phyloP scores from a whole-genome alignment of 805 yeast genomes.

The Wickerhamiella australiensis region DNA sequence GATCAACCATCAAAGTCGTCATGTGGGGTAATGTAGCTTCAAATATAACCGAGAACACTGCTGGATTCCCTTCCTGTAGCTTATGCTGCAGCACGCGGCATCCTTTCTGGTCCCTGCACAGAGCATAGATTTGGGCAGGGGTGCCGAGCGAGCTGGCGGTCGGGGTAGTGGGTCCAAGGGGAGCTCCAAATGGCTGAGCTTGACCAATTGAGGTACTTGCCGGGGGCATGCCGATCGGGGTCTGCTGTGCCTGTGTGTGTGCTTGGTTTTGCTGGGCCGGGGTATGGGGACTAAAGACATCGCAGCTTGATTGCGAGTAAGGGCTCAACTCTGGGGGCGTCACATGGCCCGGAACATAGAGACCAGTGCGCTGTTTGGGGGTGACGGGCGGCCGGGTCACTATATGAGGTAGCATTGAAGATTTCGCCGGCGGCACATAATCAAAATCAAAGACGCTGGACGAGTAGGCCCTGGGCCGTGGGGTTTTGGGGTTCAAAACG shows the following conservation, averaged over 20 bases:
- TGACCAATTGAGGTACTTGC: background rate
- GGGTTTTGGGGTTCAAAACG: background rate
- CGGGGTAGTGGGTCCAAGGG: background rate
- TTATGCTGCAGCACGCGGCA: conserved; percentile 86
- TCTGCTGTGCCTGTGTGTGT: background rate
- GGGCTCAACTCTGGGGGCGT: conserved; percentile 7
- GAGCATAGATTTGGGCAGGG: conserved; percentile 48
- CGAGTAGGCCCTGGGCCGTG: conserved; percentile 10
- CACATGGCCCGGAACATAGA: conserved; percentile 5
- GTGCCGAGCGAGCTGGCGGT: background rate
- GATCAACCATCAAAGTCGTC: conserved; percentile 81
- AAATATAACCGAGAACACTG: conserved; percentile 44
- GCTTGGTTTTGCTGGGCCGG: background rate
- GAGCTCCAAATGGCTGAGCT: background rate
- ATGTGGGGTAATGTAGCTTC: conserved; percentile 66
- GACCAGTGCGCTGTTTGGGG: background rate
- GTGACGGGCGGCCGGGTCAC: background rate
- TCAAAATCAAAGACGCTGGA: conserved; percentile 8
- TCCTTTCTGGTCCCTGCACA: conserved; percentile 95
- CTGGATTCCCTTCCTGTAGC: conserved; percentile 40
- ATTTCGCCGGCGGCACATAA: conserved; percentile 2
- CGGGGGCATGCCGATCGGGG: background rate
- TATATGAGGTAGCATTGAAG: background rate
- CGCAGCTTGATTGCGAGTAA: background rate
- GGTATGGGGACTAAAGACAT: conserved; percentile 2